Percentiles rank a stretch among this genome's conserved stretches.
phyloP scores from a whole-genome alignment of 176 grass and related monocot genomes.

The Phoenix dactylifera region DNA sequence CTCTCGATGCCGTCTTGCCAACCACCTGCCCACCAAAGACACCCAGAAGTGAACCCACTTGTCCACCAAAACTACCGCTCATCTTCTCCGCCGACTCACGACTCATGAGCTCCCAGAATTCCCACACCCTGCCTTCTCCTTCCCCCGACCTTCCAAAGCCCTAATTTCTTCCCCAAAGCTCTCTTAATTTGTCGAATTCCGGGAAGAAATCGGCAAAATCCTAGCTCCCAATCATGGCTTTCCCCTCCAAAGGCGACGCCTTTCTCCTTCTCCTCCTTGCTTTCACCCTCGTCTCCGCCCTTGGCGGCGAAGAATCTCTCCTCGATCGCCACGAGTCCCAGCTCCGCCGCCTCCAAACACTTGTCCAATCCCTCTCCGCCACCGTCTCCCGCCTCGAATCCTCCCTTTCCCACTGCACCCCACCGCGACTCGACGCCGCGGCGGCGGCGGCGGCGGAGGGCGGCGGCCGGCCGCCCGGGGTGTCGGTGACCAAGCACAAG shows the following conservation, averaged over 20 bases:
- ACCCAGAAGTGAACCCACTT: no score
- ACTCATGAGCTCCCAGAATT: no score
- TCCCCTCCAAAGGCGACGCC: conserved; percentile 28
- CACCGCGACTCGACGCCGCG: conserved; percentile 19
- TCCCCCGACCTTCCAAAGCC: no score
- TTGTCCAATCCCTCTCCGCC: conserved; percentile 38
- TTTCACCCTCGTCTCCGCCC: conserved; percentile 3
- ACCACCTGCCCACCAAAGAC: no score
- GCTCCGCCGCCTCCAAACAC: conserved; percentile 46
- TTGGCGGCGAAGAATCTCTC: background rate
- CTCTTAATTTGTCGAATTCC: no score
- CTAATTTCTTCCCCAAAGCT: no score
- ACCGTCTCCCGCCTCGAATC: conserved; percentile 35
- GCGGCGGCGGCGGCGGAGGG: background rate
- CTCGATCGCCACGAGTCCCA: conserved; percentile 38
- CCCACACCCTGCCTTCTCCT: no score
- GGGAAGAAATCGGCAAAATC: no score
- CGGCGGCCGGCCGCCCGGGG: conserved; percentile 9
- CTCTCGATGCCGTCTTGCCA: no score
- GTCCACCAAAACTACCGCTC: no score
- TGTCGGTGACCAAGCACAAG: conserved; percentile 57
- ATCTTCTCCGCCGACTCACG: no score
- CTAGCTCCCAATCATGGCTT: background rate
- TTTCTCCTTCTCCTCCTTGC: conserved; percentile 23
- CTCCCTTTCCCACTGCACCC: background rate